Conservation (phyloP, 2,329 filamentous ascomycete genomes). For the Trichoderma sp. region DNA sequence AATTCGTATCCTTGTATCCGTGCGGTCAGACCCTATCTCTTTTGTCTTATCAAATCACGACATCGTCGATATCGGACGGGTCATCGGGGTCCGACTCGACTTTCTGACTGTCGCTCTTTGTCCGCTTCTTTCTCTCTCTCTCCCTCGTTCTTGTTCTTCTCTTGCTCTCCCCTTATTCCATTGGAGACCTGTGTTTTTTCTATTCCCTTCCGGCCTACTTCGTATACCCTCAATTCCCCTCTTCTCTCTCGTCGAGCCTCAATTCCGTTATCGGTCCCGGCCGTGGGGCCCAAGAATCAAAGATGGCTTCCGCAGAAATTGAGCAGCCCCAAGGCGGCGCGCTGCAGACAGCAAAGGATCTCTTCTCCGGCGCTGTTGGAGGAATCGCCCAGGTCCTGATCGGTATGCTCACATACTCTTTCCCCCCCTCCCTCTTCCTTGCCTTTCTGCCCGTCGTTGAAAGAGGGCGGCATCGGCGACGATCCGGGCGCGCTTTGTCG, state of each 20-base stretch:
- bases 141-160: neutral
- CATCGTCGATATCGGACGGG: constrained; percentile 32
- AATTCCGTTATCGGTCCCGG: constrained; percentile 13
- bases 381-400: constrained; percentile 93
- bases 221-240: too few relatives aligned
- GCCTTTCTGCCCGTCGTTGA: neutral
- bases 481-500: constrained; percentile 19
- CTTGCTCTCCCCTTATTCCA: too few relatives aligned
- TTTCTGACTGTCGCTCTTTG: neutral
- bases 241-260: neutral
- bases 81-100: constrained; percentile 29
- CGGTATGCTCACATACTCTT: constrained; percentile 55
- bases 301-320: constrained; percentile 38
- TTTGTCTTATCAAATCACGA: constrained; percentile 29
- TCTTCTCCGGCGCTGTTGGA: constrained; percentile 86
- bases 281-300: neutral
- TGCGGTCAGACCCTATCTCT: constrained; percentile 1
- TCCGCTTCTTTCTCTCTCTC: neutral
- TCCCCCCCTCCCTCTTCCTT: neutral
- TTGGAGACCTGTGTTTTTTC: too few relatives aligned
- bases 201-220: too few relatives aligned
- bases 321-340: constrained; percentile 43
- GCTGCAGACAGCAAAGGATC: constrained; percentile 76
- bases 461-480: constrained; percentile 9
- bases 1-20: constrained; percentile 2